These are phyloP conservation scores for Colletotrichum sp. DNA, from an alignment of 2,329 filamentous ascomycete species.

Conservation along the genomic window DNA sequence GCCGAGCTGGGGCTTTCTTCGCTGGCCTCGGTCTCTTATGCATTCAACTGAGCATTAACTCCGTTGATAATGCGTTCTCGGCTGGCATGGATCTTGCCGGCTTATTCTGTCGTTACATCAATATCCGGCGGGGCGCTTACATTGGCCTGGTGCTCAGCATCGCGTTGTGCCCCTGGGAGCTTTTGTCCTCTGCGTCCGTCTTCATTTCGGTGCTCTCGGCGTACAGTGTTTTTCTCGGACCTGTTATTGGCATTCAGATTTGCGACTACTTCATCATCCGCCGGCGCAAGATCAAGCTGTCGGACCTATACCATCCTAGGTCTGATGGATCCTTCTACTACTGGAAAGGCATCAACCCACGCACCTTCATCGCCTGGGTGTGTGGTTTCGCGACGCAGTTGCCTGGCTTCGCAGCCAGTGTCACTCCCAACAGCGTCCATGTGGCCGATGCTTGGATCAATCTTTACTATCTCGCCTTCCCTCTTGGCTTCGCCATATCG, in stretches of 20 bases:
- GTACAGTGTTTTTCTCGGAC: constrained; percentile 41
- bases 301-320: constrained; percentile 41
- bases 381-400: constrained; percentile 36
- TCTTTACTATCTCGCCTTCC: constrained; percentile 13
- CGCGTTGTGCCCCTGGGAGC: constrained; percentile 55
- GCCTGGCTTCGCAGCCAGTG: constrained; percentile 12
- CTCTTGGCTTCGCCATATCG: constrained; percentile 9
- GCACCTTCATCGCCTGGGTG: constrained; percentile 40
- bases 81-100: constrained; percentile 61
- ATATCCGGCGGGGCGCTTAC: constrained; percentile 59
- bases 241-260: constrained; percentile 43
- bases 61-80: constrained; percentile 30
- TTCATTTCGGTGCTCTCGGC: constrained; percentile 40
- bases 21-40: constrained; percentile 20
- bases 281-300: constrained; percentile 37
- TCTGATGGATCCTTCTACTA: constrained; percentile 42
- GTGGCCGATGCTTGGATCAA: constrained; percentile 1
- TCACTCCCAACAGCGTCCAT: neutral
- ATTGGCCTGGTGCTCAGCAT: constrained; percentile 50
- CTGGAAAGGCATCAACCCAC: constrained; percentile 40
- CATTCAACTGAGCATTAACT: constrained; percentile 22
- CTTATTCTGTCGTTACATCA: constrained; percentile 57
- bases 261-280: constrained; percentile 37
- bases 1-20: constrained; percentile 21
- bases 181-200: constrained; percentile 43